These are phyloP conservation scores for Phaeoacremonium minimum DNA, from an alignment of 2,329 filamentous ascomycete species.

Conservation along the genomic window DNA sequence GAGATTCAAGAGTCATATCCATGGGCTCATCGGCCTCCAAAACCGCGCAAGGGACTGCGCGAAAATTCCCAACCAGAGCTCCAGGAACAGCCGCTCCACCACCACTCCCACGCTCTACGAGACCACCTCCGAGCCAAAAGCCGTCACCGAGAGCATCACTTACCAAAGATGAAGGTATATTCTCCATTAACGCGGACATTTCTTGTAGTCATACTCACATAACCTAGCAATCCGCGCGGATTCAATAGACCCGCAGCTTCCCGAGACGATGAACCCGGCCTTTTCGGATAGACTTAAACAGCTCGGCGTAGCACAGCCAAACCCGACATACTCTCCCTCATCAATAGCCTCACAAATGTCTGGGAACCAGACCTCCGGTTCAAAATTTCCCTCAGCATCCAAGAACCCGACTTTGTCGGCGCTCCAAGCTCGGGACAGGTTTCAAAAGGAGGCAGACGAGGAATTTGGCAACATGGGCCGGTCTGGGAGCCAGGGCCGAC, in stretches of 20 bases:
- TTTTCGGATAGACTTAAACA: constrained; percentile 48
- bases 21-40: constrained; percentile 12
- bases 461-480: constrained; percentile 38
- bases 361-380: constrained; percentile 7
- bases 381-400: constrained; percentile 21
- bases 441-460: constrained; percentile 37
- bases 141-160: constrained; percentile 11
- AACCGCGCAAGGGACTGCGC: constrained; percentile 8
- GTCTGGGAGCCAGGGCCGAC: constrained; percentile 26
- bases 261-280: constrained; percentile 25
- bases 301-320: constrained; percentile 52
- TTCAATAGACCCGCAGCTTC: constrained; percentile 33
- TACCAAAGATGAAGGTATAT: constrained; percentile 17
- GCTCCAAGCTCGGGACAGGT: constrained; percentile 39
- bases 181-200: background rate
- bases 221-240: constrained; percentile 33
- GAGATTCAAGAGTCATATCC: background rate
- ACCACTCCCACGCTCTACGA: constrained; percentile 2
- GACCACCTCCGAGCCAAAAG: constrained; percentile 1
- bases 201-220: background rate
- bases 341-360: constrained; percentile 32
- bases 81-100: constrained; percentile 12
- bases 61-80: constrained; percentile 19
- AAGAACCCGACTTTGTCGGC: constrained; percentile 43
- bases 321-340: constrained; percentile 48